Percentiles rank a stretch among this genome's conserved stretches.
Evolutionary conservation across 306 rosid genomes (phyloP).

Genomic region (Castanea sativa): DNA sequence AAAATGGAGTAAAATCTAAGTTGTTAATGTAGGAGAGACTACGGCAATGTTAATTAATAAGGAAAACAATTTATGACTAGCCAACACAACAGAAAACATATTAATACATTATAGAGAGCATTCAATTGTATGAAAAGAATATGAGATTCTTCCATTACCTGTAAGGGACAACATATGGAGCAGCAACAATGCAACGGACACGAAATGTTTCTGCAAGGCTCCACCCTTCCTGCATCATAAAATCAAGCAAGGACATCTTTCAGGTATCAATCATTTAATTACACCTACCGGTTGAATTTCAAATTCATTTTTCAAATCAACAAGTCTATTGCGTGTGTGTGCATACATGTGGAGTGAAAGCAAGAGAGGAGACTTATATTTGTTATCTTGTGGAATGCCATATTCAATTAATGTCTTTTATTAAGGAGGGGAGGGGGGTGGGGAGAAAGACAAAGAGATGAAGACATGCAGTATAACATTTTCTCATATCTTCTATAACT

Average conservation of each 20-base stretch:
- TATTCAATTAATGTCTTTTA: not conserved
- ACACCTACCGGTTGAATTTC: not conserved
- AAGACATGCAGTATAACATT: not conserved
- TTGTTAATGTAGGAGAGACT: not conserved
- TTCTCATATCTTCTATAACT: not conserved
- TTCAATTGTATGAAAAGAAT: slow-evolving; percentile 11
- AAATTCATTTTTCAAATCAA: not conserved
- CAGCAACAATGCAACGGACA: slow-evolving; percentile 72
- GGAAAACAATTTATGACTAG: not conserved
- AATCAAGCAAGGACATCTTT: slow-evolving; percentile 23
- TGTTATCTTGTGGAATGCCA: not conserved
- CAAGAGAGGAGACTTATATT: not conserved
- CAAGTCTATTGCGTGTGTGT: not conserved
- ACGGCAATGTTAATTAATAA: not conserved
- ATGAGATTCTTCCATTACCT: slow-evolving; percentile 34
- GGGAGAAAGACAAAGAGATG: not conserved
- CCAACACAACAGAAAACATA: not conserved
- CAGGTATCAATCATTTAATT: slow-evolving; percentile 5
- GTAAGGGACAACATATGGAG: slow-evolving; percentile 84
- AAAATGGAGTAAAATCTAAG: not conserved
- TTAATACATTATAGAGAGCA: not conserved
- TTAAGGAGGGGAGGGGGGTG: not conserved
- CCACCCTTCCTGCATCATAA: slow-evolving; percentile 80
- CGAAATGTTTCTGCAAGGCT: slow-evolving; percentile 68
- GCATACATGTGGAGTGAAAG: not conserved